Base-by-base conservation (phyloP, 2,329 filamentous ascomycete genomes). In the Cryphonectria japonica region DNA sequence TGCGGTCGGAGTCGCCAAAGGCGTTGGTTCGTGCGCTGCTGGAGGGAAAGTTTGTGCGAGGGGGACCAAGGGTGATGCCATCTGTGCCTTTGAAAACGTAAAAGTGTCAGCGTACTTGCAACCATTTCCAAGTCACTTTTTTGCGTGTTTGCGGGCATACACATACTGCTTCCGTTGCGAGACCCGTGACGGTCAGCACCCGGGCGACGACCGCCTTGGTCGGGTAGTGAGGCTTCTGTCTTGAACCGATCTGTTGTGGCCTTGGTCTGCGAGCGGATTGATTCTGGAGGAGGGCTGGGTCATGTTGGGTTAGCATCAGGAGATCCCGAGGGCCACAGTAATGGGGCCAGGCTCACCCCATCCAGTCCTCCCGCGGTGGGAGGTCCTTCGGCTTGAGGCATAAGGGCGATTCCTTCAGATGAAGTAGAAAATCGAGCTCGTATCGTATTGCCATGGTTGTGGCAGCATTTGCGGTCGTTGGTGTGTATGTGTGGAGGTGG, bases 281-380 rank as follows among this genome's bases (percentile, higher is more conserved):
- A 81, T 69, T 87, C 85, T 62, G 82, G 81, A 26, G 83, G 81
- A 72, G 82, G 79, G 71, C 85, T 88, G 74, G 37, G 37, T 14
- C 59, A 41, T n/a, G 61, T 16, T 43, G 72, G 52, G 69, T 70
- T 41, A 73, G 65, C 71, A 34, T 66, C 14, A 54, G 66, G 37
- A 59, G 9, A 59, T 34, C 70, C 52, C 65, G 59, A 59, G 29
- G 63, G 34, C 66, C 59, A 41, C 39, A 64, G 22, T 68, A 66
- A 59, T 65, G 32, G 32, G 29, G 22, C 7, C 19, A n/a, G 16
- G 60, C 88, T 79, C 85, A 97, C 92, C 95, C 94, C 94, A 98
- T 97, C 95, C 95, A 98, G 85, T 97, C 93, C 83, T 97, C 94
- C 74, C 92, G 88, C 37, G 94, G 92, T 75, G 94, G 95, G 62